phyloP scores from a whole-genome alignment of 2,329 filamentous ascomycete genomes.

The Meredithiella fracta region DNA sequence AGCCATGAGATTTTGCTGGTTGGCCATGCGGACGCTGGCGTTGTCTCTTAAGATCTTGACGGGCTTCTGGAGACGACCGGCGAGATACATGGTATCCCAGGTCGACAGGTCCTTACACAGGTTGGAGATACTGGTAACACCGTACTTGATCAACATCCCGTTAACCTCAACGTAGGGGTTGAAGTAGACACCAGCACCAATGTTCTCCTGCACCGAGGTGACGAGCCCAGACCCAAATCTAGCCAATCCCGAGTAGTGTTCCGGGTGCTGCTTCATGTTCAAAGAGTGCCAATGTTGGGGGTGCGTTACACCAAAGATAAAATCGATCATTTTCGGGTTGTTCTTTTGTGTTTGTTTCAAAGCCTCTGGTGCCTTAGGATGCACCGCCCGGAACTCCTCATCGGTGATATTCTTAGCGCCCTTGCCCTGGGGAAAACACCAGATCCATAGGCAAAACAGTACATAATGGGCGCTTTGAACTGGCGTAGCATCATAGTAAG shows the following conservation, averaged over 20 bases:
- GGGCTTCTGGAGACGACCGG: slow-evolving; percentile 87
- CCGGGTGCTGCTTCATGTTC: slow-evolving; percentile 72
- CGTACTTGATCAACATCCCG: slow-evolving; percentile 93
- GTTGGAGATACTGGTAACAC: slow-evolving; percentile 86
- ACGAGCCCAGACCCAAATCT: slow-evolving; percentile 73
- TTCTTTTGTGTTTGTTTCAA: slow-evolving; percentile 75
- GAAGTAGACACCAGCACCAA: slow-evolving; percentile 92
- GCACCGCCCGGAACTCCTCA: slow-evolving; percentile 45
- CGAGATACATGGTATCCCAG: slow-evolving; percentile 94
- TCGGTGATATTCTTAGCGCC: slow-evolving; percentile 38
- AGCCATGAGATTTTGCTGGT: slow-evolving; percentile 88
- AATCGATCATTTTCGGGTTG: slow-evolving; percentile 92
- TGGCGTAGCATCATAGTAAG: slow-evolving; percentile 76
- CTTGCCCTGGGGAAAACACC: slow-evolving; percentile 74
- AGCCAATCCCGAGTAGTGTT: slow-evolving; percentile 81
- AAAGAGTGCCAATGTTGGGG: slow-evolving; percentile 94
- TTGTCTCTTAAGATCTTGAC: slow-evolving; percentile 96
- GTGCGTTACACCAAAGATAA: slow-evolving; percentile 90
- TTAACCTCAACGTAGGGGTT: slow-evolving; percentile 92
- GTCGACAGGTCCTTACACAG: slow-evolving; percentile 70
- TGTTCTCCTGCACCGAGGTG: slow-evolving; percentile 68
- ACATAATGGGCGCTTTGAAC: slow-evolving; percentile 83
- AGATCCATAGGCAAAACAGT: slow-evolving; percentile 94
- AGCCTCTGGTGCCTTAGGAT: slow-evolving; percentile 66
- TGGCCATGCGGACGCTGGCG: slow-evolving; percentile 76